Evolutionary conservation across 768 basidiomycete genomes (phyloP), one percentile per base, ranked within the genome.

Genomic region (Tephrocybe sp.): DNA sequence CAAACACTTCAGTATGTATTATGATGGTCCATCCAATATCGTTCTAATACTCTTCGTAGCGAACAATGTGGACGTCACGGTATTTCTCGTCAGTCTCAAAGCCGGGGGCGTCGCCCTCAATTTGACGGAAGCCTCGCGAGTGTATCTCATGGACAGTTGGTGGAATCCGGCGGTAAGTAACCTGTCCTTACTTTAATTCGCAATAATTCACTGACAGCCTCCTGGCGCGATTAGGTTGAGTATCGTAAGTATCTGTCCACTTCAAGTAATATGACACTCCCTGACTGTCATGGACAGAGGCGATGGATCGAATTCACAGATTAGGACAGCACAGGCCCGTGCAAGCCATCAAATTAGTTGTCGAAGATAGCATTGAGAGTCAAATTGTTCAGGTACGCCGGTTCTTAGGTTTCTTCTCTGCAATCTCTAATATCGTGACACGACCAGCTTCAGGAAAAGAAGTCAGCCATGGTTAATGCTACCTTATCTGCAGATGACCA

Each of bases 111-210:
- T 93, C 4, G 92, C 91, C 3, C 75, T 96, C 42, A 94, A 94
- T 64, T 66, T 94, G 57, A 92, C 91, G 0, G 91, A 92, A 65
- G 94, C 94, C 0, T 92, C 90, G 27, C 88, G 91, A 22, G 93
- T 97, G 16, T 96, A 92, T 67, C 79, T 97, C 60, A 96, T 98
- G 93, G 96, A 96, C 64, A 90, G 88, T 56, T 96, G 92, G 92
- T 96, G 95, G 95, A 98, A 98, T 64, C 95, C 95, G 6, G 93
- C 93, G n/a, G 90, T 87, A 70, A 49, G 68, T 61, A 16, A 12
- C 36, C 37, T n/a, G 24, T 39, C 48, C 51, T 43, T 16, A 31
- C 25, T 19, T 12, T 12, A 8, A 12, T 36, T 11, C n/a, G n/a
- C n/a, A n/a, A n/a, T n/a, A 22, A 38, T 24, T 11, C 5, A n/a